These are phyloP conservation scores for Xylariaceae sp. DNA, from an alignment of 2,329 filamentous ascomycete species.

Conservation along the genomic window DNA sequence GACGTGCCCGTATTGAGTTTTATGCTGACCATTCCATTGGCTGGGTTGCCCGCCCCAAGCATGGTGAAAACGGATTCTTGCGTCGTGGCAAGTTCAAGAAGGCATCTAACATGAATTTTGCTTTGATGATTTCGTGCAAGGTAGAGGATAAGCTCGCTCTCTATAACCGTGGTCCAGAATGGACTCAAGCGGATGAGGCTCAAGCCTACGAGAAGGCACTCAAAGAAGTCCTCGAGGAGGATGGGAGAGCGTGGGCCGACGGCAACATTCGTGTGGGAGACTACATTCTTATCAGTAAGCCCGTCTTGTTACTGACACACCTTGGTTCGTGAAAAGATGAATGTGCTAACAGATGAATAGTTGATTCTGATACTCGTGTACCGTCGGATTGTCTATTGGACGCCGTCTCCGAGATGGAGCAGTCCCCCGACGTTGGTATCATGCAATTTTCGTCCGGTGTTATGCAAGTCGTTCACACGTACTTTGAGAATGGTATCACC, in stretches of 20 bases:
- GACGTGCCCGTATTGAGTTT: conserved; percentile 68
- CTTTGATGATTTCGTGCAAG: conserved; percentile 64
- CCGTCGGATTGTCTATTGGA: conserved; percentile 71
- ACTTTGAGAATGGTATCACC: conserved; percentile 74
- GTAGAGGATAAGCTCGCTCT: conserved; percentile 64
- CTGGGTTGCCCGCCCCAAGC: conserved; percentile 70
- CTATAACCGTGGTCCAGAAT: conserved; percentile 51
- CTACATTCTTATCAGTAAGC: conserved; percentile 63
- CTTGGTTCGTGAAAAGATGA: not conserved
- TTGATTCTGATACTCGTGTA: conserved; percentile 73
- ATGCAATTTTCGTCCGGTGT: conserved; percentile 76
- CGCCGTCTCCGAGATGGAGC: conserved; percentile 74
- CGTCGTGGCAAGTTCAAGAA: conserved; percentile 71
- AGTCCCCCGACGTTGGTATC: conserved; percentile 72
- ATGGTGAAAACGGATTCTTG: conserved; percentile 66
- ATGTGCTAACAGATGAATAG: conserved; percentile 31
- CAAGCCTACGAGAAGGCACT: conserved; percentile 57
- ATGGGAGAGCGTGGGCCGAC: conserved; percentile 62
- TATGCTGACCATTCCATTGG: conserved; percentile 73
- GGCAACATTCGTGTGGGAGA: conserved; percentile 67
- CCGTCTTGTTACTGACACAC: not conserved
- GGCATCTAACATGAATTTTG: conserved; percentile 79
- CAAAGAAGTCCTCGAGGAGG: conserved; percentile 57
- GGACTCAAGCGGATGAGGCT: conserved; percentile 52
- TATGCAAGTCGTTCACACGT: conserved; percentile 75